Base-by-base conservation (phyloP, 345 rosid species). In the Garcia nutans region DNA sequence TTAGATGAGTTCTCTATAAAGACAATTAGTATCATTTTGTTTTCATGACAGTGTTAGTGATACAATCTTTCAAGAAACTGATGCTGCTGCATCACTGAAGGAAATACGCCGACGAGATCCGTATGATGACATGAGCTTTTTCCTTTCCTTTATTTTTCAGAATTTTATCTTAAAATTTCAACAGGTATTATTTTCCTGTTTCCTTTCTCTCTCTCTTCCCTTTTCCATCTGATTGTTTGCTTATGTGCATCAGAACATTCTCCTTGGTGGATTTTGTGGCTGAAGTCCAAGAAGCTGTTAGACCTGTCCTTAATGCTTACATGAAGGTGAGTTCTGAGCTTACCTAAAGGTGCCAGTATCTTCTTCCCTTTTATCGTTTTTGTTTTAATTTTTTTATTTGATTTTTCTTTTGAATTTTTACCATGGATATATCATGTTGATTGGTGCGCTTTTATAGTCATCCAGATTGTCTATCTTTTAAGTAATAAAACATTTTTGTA, bases 81-180 rank as follows among this genome's bases (percentile, higher is more conserved):
- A 87, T 84, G 85, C 97, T 75, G 99, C 97, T 59, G 62, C 97
- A 74, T 85, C 99, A 49, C 67, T 83, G 77, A 93, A 89, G 87
- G 98, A 93, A 85, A 93, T 96, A 83, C 87, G 84, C 47, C 88
- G 87, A 23, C 84, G 94, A 77, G 99, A 93, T 87, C 97, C 94
- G 97, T 96, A 96, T 72, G 97, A 55, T 82, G 70, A 19, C 22
- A 10, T 15, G 8, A 74, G 15, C 57, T 84, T 69, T 65, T 64
- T 41, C 74, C 41, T 37, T 37, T 37, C 41, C 41, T 37, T 5
- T 59, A 56, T 55, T 59, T 71, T 15, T 57, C 19, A 70, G 60
- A 17, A 76, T 63, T 76, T 41, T 16, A 68, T 37, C 41, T 37
- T 37, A 6, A 37, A 37, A 37, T 37, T 37, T 37, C 41, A 44